These are phyloP conservation scores for Eucalyptus cloeziana DNA, from an alignment of 345 rosid species.

Conservation along the genomic window DNA sequence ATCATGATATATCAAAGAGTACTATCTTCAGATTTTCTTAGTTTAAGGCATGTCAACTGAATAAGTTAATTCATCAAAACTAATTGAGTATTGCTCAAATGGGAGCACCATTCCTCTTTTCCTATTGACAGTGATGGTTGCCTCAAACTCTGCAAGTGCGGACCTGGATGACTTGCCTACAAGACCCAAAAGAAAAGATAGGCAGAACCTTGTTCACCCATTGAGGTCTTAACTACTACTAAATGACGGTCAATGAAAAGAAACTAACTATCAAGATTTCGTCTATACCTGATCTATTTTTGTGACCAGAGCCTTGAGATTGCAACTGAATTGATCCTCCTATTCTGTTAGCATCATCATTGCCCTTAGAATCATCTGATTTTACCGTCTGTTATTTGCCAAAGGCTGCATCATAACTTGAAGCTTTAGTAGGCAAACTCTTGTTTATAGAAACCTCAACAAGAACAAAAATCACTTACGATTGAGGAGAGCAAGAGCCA, in stretches of 20 bases:
- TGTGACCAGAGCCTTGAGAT: background rate
- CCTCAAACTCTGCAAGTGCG: background rate
- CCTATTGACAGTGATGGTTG: background rate
- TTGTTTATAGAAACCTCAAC: background rate
- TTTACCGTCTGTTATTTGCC: conserved; percentile 40
- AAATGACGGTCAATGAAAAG: background rate
- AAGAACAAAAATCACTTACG: conserved; percentile 12
- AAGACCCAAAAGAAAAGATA: background rate
- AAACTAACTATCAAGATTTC: background rate
- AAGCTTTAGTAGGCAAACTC: background rate
- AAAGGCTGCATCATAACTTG: conserved; percentile 28
- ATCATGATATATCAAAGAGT: too few species aligned
- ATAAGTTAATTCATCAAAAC: conserved; percentile 33
- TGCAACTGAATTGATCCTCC: conserved; percentile 18
- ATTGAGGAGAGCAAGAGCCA: conserved; percentile 27
- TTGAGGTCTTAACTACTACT: background rate
- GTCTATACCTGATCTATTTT: conserved; percentile 2
- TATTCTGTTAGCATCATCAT: background rate
- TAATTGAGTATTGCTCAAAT: conserved; percentile 36
- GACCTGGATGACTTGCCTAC: background rate
- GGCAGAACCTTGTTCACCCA: background rate
- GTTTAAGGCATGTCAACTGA: conserved; percentile 45
- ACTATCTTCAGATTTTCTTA: background rate
- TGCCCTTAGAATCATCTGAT: conserved; percentile 20
- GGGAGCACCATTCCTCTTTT: conserved; percentile 60